Evolutionary conservation across 2,329 filamentous ascomycete species (phyloP).

Genomic region (Cytospora schulzeri): DNA sequence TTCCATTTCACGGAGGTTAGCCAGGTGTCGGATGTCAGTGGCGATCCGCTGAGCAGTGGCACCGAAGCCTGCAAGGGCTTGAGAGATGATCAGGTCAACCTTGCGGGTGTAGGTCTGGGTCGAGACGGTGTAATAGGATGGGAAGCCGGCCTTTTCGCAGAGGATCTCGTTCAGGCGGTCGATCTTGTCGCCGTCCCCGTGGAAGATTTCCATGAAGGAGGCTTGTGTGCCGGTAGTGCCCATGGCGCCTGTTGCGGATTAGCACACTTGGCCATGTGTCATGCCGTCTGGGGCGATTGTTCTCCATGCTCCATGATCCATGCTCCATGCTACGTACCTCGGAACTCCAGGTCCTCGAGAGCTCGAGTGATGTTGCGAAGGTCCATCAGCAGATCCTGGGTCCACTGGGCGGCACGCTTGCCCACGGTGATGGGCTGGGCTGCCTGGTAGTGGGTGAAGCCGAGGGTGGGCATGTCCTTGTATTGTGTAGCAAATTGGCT

Average conservation of each 20-base stretch:
- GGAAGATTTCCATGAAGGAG: constrained; percentile 50
- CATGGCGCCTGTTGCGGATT: constrained; percentile 42
- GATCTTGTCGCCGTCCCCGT: constrained; percentile 51
- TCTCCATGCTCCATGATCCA: neutral
- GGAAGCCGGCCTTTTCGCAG: constrained; percentile 58
- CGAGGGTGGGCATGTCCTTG: constrained; percentile 70
- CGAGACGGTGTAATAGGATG: constrained; percentile 61
- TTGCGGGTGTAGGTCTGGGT: constrained; percentile 72
- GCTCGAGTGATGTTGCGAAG: constrained; percentile 72
- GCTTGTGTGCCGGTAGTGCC: constrained; percentile 77
- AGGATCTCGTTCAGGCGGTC: constrained; percentile 58
- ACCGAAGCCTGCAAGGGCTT: constrained; percentile 78
- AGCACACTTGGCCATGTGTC: constrained; percentile 35
- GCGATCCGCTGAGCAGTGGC: constrained; percentile 77
- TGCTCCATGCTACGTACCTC: constrained; percentile 51
- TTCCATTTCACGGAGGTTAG: constrained; percentile 79
- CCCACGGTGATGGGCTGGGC: constrained; percentile 66
- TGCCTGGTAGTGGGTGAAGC: constrained; percentile 74
- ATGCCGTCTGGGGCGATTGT: neutral
- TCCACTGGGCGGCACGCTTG: constrained; percentile 65
- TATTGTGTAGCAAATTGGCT: constrained; percentile 70
- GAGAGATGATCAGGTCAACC: constrained; percentile 78
- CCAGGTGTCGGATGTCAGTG: constrained; percentile 73
- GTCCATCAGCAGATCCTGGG: constrained; percentile 75
- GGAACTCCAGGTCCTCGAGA: constrained; percentile 70